Percentiles rank a stretch among this genome's conserved stretches.
These are phyloP conservation scores for Paramecium caudatum DNA, from an alignment of 73 alveolate genomes.

Conservation along the genomic window DNA sequence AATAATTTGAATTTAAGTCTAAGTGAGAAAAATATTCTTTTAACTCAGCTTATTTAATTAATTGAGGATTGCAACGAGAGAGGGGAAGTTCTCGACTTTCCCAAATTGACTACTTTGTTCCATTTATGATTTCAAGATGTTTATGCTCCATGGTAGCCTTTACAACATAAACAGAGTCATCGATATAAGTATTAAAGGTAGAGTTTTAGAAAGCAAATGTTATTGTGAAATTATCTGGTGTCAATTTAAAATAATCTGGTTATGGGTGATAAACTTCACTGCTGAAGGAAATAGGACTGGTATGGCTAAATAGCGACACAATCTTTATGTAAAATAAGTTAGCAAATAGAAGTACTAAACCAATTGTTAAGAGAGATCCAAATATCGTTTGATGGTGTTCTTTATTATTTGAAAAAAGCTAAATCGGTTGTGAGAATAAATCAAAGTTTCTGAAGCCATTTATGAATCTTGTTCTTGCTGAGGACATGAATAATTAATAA, in stretches of 20 bases:
- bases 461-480: background rate
- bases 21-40: conserved; percentile 40
- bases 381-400: conserved; percentile 52
- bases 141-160: background rate
- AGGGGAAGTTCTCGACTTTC: background rate
- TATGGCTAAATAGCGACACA: background rate
- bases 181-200: conserved; percentile 8
- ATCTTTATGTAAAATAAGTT: background rate
- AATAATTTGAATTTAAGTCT: conserved; percentile 45
- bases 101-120: background rate
- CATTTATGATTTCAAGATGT: background rate
- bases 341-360: conserved; percentile 1
- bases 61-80: background rate
- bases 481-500: no score
- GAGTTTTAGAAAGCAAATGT: conserved; percentile 29
- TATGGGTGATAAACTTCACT: conserved; percentile 34
- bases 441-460: conserved; percentile 29
- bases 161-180: conserved; percentile 62
- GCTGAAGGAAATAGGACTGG: background rate
- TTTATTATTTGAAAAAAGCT: background rate
- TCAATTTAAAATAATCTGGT: conserved; percentile 16
- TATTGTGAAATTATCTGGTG: conserved; percentile 33
- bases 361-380: conserved; percentile 38
- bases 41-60: conserved; percentile 24
- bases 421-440: conserved; percentile 25